Conservation (phyloP, 441 rosid genomes). For the Populus trichocarpa region DNA sequence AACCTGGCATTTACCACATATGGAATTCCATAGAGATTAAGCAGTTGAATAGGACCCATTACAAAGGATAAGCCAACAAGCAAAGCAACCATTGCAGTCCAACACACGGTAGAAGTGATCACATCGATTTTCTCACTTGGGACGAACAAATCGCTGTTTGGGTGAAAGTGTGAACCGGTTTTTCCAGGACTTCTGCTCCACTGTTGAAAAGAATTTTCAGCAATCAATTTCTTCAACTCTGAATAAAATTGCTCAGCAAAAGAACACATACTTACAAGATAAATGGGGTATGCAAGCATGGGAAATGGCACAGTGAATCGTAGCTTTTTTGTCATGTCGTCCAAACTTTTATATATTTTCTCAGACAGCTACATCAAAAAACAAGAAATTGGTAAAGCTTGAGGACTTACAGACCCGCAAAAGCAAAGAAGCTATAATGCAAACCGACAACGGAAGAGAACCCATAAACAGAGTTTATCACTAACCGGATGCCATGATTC, state of each 20-base stretch:
- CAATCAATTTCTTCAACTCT: not conserved
- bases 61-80: constrained; percentile 48
- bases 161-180: constrained; percentile 86
- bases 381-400: constrained; percentile 7
- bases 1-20: constrained; percentile 44
- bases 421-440: not conserved
- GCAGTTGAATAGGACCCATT: constrained; percentile 55
- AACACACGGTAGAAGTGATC: constrained; percentile 67
- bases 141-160: constrained; percentile 59
- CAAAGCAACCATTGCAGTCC: constrained; percentile 59
- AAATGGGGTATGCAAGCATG: constrained; percentile 53
- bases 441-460: not conserved
- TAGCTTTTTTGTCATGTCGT: constrained; percentile 33
- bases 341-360: constrained; percentile 65
- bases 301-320: constrained; percentile 62
- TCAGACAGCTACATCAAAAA: constrained; percentile 59
- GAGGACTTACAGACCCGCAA: not conserved
- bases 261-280: constrained; percentile 36
- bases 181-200: constrained; percentile 94
- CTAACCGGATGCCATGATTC: constrained; percentile 95
- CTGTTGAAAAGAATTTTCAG: constrained; percentile 28
- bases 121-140: constrained; percentile 64
- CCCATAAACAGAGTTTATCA: not conserved
- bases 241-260: not conserved
- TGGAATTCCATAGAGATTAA: constrained; percentile 82